Evolutionary conservation across 2,329 filamentous ascomycete genomes (phyloP).

Genomic region (Canariomyces notabilis): DNA sequence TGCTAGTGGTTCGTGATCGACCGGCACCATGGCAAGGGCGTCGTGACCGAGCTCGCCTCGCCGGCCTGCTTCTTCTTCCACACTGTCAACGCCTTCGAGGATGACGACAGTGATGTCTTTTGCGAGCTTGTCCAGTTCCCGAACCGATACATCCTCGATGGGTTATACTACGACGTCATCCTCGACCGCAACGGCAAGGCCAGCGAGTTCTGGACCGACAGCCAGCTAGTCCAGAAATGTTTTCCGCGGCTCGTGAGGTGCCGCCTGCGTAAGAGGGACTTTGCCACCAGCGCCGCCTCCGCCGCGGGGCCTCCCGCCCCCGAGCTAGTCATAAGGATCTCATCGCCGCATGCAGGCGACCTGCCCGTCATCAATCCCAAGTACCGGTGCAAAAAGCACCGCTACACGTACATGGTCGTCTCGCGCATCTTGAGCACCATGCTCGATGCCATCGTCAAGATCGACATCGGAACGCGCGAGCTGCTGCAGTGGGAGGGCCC

Average conservation of each 20-base stretch:
- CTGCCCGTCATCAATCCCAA: slow-evolving; percentile 2
- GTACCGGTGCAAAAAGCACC: slow-evolving; percentile 35
- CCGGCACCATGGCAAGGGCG: slow-evolving; percentile 53
- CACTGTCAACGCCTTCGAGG: slow-evolving; percentile 70
- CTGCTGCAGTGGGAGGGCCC: too few species aligned
- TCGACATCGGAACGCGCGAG: slow-evolving; percentile 30
- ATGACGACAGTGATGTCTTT: slow-evolving; percentile 38
- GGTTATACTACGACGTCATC: slow-evolving; percentile 66
- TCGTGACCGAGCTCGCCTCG: slow-evolving; percentile 66
- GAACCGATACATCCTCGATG: slow-evolving; percentile 58
- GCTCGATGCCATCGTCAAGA: slow-evolving; percentile 58
- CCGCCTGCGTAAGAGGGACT: slow-evolving; percentile 34
- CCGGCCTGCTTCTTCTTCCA: slow-evolving; percentile 75
- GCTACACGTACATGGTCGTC: slow-evolving; percentile 28
- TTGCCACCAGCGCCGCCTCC: too few species aligned
- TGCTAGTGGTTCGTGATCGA: slow-evolving; percentile 74
- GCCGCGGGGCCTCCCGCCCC: too few species aligned
- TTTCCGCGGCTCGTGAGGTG: slow-evolving; percentile 40
- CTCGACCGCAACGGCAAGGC: slow-evolving; percentile 47
- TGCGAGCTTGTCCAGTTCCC: slow-evolving; percentile 63
- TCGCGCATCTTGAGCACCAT: slow-evolving; percentile 55
- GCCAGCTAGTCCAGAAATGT: slow-evolving; percentile 34
- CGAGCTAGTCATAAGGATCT: too few species aligned
- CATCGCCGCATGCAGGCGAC: slow-evolving; percentile 39
- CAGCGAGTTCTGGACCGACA: slow-evolving; percentile 38